These are phyloP conservation scores for Incumbomyces delicatus DNA, from an alignment of 2,329 filamentous ascomycete genomes.

Conservation along the genomic window DNA sequence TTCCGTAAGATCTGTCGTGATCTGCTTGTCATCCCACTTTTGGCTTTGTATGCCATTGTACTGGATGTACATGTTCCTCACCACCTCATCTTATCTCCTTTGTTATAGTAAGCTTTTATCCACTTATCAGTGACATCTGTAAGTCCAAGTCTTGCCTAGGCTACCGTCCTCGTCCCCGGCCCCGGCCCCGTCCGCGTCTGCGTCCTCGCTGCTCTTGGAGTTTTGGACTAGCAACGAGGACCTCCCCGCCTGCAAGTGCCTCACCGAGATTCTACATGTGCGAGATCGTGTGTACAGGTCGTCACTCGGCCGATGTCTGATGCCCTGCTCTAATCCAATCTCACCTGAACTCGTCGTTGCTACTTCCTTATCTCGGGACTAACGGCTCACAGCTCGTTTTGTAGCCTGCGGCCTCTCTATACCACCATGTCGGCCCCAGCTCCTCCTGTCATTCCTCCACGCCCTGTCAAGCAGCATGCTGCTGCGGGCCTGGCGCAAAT, in stretches of 20 bases:
- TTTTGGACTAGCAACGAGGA: too few species aligned
- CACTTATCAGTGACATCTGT: neutral
- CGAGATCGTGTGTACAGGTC: neutral
- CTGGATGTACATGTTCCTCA: neutral
- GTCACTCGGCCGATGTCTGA: neutral
- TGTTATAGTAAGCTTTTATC: neutral
- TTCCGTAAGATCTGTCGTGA: neutral
- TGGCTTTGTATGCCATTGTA: neutral
- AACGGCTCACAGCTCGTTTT: neutral
- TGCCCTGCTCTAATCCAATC: neutral
- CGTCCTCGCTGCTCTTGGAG: too few species aligned
- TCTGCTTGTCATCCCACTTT: neutral
- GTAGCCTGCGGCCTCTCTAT: constrained; percentile 11
- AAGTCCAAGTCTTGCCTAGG: neutral
- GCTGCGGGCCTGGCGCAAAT: constrained; percentile 39
- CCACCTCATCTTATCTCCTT: constrained; percentile 1
- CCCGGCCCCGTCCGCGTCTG: neutral
- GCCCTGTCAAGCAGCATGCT: constrained; percentile 47
- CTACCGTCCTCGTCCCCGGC: too few species aligned
- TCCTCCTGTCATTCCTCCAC: constrained; percentile 52
- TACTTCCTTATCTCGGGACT: neutral
- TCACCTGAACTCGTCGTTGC: neutral
- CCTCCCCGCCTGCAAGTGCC: too few species aligned
- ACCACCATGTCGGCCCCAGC: constrained; percentile 34
- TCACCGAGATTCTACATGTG: neutral